phyloP scores from a whole-genome alignment of 192 early-diverging fungal species.

The Backusella tarrabulga region DNA sequence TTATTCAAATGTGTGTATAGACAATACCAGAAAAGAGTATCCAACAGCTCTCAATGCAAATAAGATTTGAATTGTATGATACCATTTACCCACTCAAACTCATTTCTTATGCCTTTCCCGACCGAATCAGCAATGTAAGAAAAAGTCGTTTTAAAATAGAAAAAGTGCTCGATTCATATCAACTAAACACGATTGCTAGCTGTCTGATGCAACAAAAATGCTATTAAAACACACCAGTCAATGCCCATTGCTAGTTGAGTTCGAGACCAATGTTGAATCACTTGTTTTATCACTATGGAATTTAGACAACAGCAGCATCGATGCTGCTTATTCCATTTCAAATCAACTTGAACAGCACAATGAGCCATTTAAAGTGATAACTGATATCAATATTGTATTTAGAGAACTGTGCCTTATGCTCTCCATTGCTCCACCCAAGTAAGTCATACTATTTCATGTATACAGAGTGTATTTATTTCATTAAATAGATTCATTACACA shows the following conservation, averaged over 20 bases:
- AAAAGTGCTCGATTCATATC: neutral
- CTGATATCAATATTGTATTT: neutral
- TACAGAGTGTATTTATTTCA: neutral
- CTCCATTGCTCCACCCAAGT: neutral
- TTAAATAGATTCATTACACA: neutral
- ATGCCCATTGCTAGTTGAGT: neutral
- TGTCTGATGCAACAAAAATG: neutral
- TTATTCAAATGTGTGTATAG: neutral
- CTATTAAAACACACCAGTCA: neutral
- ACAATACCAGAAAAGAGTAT: neutral
- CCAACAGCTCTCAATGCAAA: neutral
- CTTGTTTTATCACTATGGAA: neutral
- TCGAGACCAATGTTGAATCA: neutral
- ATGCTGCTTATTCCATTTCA: neutral
- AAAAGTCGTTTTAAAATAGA: neutral
- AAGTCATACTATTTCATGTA: neutral
- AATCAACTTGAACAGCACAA: neutral
- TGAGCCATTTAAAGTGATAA: neutral
- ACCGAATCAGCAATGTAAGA: neutral
- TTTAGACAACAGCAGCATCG: neutral
- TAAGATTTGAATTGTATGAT: neutral
- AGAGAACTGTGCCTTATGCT: neutral
- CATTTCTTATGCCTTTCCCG: neutral
- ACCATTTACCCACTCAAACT: neutral
- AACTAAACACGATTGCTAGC: neutral